Percentiles rank a stretch among this genome's conserved stretches.
These are phyloP conservation scores for Trichoderma asperelloides DNA, from an alignment of 495 filamentous ascomycete species.

Conservation along the genomic window DNA sequence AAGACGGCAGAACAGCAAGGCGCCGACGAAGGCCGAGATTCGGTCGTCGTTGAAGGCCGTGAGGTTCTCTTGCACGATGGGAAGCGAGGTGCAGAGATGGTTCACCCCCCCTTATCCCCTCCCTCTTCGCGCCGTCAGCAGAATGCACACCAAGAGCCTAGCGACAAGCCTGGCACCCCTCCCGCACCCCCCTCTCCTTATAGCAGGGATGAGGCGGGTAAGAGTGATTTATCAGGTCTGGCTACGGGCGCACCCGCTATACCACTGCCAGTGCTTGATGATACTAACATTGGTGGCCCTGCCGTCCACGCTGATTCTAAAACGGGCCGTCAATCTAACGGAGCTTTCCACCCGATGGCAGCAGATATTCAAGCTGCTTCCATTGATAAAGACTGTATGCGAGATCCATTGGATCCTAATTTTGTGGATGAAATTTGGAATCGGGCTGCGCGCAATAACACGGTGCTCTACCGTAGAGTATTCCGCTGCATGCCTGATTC, in stretches of 20 bases:
- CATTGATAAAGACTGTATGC: slow-evolving; percentile 50
- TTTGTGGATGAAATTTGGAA: slow-evolving; percentile 89
- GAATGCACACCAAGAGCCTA: not conserved
- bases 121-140: not conserved
- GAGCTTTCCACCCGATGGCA: slow-evolving; percentile 45
- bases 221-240: slow-evolving; percentile 48
- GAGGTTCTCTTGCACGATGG: slow-evolving; percentile 61
- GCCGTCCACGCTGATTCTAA: slow-evolving; percentile 35
- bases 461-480: slow-evolving; percentile 81
- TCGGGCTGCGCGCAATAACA: slow-evolving; percentile 86
- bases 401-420: slow-evolving; percentile 69
- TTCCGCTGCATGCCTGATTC: slow-evolving; percentile 97
- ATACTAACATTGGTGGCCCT: slow-evolving; percentile 73
- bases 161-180: not conserved
- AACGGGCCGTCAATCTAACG: slow-evolving; percentile 23
- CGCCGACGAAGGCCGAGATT: slow-evolving; percentile 54
- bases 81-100: slow-evolving; percentile 41
- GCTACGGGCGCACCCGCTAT: slow-evolving; percentile 57
- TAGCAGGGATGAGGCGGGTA: not conserved
- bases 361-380: slow-evolving; percentile 55
- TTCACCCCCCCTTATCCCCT: not conserved
- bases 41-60: slow-evolving; percentile 47
- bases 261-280: slow-evolving; percentile 55
- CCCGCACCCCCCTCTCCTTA: not conserved
- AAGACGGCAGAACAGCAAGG: slow-evolving; percentile 48